Conservation (phyloP, 345 rosid genomes). For the Cardiospermum halicacabum region DNA sequence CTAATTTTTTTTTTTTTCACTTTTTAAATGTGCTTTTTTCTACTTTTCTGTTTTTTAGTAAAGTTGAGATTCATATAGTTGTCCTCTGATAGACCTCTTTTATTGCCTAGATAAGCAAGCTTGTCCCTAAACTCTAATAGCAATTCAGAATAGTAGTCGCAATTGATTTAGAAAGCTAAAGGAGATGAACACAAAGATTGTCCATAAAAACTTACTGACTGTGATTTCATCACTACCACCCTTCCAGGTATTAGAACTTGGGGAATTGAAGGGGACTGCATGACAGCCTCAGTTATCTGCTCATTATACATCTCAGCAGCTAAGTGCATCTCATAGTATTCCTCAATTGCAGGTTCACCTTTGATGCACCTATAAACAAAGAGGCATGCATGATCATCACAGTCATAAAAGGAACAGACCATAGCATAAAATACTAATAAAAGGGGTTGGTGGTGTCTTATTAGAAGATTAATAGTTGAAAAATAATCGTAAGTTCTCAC, state of each 20-base stretch:
- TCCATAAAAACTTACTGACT: conserved; percentile 47
- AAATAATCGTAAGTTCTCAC: not conserved
- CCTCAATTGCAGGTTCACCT: conserved; percentile 93
- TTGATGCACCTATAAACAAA: conserved; percentile 68
- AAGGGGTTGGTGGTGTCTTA: not conserved
- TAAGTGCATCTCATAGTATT: conserved; percentile 61
- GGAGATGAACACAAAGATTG: conserved; percentile 15
- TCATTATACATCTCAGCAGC: conserved; percentile 48
- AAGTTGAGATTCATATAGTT: not conserved
- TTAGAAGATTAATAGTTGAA: conserved; percentile 2
- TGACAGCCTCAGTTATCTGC: conserved; percentile 58
- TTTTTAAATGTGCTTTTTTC: not conserved
- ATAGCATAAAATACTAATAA: conserved; percentile 1
- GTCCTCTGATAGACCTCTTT: not conserved
- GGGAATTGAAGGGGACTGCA: conserved; percentile 50
- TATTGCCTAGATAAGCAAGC: not conserved
- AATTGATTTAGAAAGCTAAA: not conserved
- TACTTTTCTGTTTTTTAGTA: not conserved
- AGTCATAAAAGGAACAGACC: not conserved
- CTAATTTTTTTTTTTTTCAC: not conserved
- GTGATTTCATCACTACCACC: conserved; percentile 81
- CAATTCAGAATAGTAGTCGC: not conserved
- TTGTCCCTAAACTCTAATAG: not conserved
- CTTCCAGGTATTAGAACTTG: conserved; percentile 57
- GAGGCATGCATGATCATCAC: conserved; percentile 12